These are phyloP conservation scores for Huntiella savannae DNA, from an alignment of 2,329 filamentous ascomycete species.

Conservation along the genomic window DNA sequence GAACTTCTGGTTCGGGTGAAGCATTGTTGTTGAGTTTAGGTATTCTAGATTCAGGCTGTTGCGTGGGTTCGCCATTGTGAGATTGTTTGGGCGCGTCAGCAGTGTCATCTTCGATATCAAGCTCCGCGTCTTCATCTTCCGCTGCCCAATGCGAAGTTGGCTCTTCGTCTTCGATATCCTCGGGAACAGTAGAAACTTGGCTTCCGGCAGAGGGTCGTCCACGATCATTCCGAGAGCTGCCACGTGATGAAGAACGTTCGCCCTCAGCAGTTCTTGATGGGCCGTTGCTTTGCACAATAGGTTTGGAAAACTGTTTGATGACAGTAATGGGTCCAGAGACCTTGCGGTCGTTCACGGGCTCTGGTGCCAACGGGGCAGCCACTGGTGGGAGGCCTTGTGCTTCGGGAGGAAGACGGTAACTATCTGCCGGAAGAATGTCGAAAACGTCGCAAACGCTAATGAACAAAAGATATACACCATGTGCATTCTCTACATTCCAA, in stretches of 20 bases:
- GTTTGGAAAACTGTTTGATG: conserved; percentile 5
- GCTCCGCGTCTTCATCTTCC: conserved; percentile 15
- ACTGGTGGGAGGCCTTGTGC: conserved; percentile 58
- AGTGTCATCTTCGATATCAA: conserved; percentile 1
- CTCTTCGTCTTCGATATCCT: conserved; percentile 43
- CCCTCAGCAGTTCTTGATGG: conserved; percentile 3
- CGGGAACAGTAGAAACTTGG: conserved; percentile 53
- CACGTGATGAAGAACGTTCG: conserved; percentile 30
- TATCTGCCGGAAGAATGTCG: conserved; percentile 74
- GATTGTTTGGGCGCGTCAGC: not conserved
- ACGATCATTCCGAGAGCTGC: conserved; percentile 43
- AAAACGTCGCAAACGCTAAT: conserved; percentile 93
- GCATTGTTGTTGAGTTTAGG: not conserved
- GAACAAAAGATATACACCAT: conserved; percentile 90
- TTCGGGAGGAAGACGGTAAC: conserved; percentile 86
- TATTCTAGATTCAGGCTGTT: not conserved
- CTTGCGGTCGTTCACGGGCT: conserved; percentile 16
- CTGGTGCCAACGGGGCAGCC: not conserved
- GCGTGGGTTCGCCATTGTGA: conserved; percentile 24
- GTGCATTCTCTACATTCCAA: conserved; percentile 77
- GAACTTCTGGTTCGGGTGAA: conserved; percentile 1
- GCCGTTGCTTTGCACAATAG: not conserved
- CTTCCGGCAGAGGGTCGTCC: conserved; percentile 65
- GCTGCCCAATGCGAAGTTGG: not conserved
- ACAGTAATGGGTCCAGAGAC: conserved; percentile 15